Evolutionary conservation across 306 rosid species (phyloP), one percentile per base, ranked within the genome.

Genomic region (Chamaecrista fasciculata): DNA sequence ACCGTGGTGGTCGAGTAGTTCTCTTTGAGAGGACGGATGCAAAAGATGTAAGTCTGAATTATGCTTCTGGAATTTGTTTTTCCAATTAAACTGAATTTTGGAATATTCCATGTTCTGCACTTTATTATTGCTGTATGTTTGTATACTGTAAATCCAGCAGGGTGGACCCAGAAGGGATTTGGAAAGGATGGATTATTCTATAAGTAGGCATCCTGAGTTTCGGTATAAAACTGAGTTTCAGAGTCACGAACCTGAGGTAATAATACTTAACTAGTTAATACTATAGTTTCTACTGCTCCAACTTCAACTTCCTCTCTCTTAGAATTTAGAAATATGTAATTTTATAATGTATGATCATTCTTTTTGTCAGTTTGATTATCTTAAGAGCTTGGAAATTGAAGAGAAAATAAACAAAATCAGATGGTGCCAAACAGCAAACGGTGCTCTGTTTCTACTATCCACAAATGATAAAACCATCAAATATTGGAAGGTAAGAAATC

Each of bases 1-100:
- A 95, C 73, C 96, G 97, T n/a, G 99, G 99, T 67, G 99, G 99
- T 31, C 91, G 99, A 53, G 99, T 95, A 65, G 99, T 95, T 78
- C 99, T 95, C 42, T 95, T 95, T 80, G 99, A 95, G 84, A 88
- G 99, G 84, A 91, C 96, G 37, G 97, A 95, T 86, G 21, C 82
- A 58, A 91, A 91, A 87, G 95, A 95, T 67, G 99, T 91, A 76
- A 62, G 85, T 79, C 50, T 76, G 26, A 53, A 19, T 74, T 62
- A 74, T 69, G 68, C 49, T 68, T 37, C 61, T 49, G 63, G 69
- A 62, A 5, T 0, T 20, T 36, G 21, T 29, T 39, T 37, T 66
- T 59, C 19, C 23, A 53, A 60, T 16, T 26, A 60, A 56, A 69
- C 71, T 42, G 65, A 29, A 34, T 53, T 26, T 76, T 62, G 70